These are phyloP conservation scores for Aspergillus oerlinghausenensis DNA, from an alignment of 2,329 filamentous ascomycete genomes.

Conservation along the genomic window DNA sequence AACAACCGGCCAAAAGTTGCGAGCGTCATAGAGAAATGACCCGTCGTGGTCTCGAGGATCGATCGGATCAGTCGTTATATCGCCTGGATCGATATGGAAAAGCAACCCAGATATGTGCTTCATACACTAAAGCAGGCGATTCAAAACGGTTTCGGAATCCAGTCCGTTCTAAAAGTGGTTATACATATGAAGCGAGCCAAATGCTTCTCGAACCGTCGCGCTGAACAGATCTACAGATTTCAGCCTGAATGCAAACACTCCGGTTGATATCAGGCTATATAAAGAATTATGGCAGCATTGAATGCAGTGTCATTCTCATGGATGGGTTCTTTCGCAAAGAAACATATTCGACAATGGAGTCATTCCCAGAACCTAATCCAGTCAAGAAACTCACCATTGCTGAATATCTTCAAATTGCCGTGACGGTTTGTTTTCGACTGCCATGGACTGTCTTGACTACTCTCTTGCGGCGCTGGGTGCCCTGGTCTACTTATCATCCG, in stretches of 20 bases:
- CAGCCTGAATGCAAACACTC: background rate
- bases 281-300: background rate
- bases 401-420: slow-evolving; percentile 4
- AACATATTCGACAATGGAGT: slow-evolving; percentile 1
- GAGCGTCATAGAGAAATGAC: background rate
- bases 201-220: background rate
- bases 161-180: background rate
- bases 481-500: slow-evolving; percentile 9
- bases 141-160: background rate
- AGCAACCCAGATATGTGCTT: background rate
- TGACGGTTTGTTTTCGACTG: slow-evolving; percentile 8
- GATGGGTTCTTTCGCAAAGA: background rate
- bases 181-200: background rate
- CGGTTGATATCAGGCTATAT: background rate
- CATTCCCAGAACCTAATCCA: slow-evolving; percentile 7
- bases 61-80: too few relatives aligned
- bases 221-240: background rate
- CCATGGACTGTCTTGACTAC: slow-evolving; percentile 13
- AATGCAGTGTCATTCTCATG: background rate
- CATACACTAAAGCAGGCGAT: background rate
- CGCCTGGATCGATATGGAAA: background rate
- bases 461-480: slow-evolving; percentile 9
- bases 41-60: background rate
- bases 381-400: background rate
- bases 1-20: too few relatives aligned